A percentile compares a stretch with the other conserved stretches of the same genome.
Evolutionary conservation across 345 rosid species (phyloP).

Genomic region (Pugionium cornutum): DNA sequence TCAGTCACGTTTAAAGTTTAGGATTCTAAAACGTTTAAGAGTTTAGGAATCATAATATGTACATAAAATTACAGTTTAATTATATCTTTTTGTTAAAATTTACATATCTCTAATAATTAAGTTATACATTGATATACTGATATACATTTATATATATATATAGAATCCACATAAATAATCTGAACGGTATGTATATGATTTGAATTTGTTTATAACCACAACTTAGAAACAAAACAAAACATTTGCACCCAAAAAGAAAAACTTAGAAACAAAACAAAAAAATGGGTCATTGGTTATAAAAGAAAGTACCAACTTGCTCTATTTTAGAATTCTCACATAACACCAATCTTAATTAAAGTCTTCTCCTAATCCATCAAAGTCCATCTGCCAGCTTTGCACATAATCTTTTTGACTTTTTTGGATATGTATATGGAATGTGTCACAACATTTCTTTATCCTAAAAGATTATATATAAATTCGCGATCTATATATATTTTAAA

Average conservation of each 20-base stretch:
- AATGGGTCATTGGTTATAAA: constrained; percentile 32
- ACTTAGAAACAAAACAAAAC: no score
- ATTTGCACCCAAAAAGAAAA: background rate
- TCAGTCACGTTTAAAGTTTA: background rate
- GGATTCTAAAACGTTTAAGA: background rate
- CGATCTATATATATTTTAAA: no score
- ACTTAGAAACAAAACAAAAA: constrained; percentile 16
- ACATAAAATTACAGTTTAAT: background rate
- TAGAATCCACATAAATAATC: constrained; percentile 5
- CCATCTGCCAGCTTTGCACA: constrained; percentile 38
- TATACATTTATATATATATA: background rate
- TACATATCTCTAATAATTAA: background rate
- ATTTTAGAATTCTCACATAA: constrained; percentile 31
- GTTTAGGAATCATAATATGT: background rate
- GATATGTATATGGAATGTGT: no score
- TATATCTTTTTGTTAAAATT: no score
- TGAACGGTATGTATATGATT: constrained; percentile 8
- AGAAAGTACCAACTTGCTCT: constrained; percentile 34
- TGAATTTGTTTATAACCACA: background rate
- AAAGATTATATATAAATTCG: no score
- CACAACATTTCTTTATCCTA: no score
- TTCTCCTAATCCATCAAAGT: constrained; percentile 32
- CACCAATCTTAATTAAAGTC: constrained; percentile 41
- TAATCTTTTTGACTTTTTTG: constrained; percentile 9
- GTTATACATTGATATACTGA: background rate